Base-by-base conservation (phyloP, 805 yeast genomes). In the Ogataea glucozyma region DNA sequence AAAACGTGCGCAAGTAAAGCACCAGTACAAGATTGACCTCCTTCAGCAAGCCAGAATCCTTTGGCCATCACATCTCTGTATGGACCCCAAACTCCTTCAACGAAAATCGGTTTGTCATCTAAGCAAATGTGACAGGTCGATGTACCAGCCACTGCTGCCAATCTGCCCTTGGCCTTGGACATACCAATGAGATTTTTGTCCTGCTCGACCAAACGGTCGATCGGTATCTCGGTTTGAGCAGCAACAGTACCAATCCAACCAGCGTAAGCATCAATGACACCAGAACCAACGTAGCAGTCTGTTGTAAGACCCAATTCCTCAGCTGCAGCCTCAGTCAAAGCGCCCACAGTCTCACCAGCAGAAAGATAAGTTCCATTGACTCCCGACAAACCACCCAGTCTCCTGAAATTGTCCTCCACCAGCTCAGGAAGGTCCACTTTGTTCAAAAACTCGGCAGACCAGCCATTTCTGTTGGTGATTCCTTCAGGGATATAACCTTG, bases 161-260 rank as follows among this genome's bases (percentile, higher is more conserved):
- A 73, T 55, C 97, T 78, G 44, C 95, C 95, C 52, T 84, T 74
- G 4, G 93, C 80, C 29, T 76, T 73, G 31, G 75, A 76, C 53
- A 85, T 73, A 5, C 79, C 78, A 2, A 44, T 42, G 26, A 63
- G 60, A 31, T 67, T 69, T 32, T 70, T 62, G 46, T 78, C 83
- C 47, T 72, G 72, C 44, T 76, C 74, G 4, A 69, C 70, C 48
- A 74, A 66, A n/a, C 68, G 66, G 0, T 79, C 78, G 41, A 81
- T 72, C 22, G 73, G 70, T 4, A 68, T 59, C 49, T 84, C 87
- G 4, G 88, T 81, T 53, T 82, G 81, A 1, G 95, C 96, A 20
- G 97, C 99, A 46, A 91, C 96, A 1, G 98, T 93, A 43, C 99
- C 99, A 43, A 93, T 79, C 97, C 98, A 93, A 33, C 99, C 99